These are phyloP conservation scores for Psilocybe tampanensis DNA, from an alignment of 768 basidiomycete genomes.

Conservation along the genomic window DNA sequence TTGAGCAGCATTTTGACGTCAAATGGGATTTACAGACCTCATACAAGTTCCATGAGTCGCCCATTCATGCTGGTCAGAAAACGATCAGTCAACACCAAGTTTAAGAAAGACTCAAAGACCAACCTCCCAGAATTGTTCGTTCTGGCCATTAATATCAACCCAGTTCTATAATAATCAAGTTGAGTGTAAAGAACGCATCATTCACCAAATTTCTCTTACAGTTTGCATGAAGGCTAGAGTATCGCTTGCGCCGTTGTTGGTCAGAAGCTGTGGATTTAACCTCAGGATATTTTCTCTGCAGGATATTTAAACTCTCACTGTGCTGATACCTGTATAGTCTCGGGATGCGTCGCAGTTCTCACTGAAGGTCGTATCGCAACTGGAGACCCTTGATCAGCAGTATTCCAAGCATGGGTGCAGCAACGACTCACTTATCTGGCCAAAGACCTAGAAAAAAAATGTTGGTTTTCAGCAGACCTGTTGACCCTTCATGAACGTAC, in stretches of 20 bases:
- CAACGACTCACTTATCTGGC: slow-evolving; percentile 60
- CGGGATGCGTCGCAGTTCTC: slow-evolving; percentile 41
- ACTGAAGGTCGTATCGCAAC: slow-evolving; percentile 51
- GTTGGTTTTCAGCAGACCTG: not conserved
- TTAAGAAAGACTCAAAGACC: slow-evolving; percentile 13
- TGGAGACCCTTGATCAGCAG: slow-evolving; percentile 27
- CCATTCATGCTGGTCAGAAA: slow-evolving; percentile 65
- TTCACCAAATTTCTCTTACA: slow-evolving; percentile 19
- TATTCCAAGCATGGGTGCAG: not conserved
- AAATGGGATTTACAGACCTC: slow-evolving; percentile 35
- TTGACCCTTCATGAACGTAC: slow-evolving; percentile 33
- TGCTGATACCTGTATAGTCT: slow-evolving; percentile 33
- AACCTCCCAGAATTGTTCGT: slow-evolving; percentile 73
- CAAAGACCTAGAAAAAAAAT: slow-evolving; percentile 49
- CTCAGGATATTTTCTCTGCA: slow-evolving; percentile 3
- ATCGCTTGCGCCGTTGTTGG: slow-evolving; percentile 55
- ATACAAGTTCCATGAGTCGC: slow-evolving; percentile 63
- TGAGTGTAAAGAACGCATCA: not conserved
- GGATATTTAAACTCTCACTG: slow-evolving; percentile 22
- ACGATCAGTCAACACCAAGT: not conserved
- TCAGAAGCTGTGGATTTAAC: slow-evolving; percentile 46
- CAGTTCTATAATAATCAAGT: slow-evolving; percentile 45
- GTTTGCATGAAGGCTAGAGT: slow-evolving; percentile 62
- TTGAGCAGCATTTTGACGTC: not conserved
- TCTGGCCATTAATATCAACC: slow-evolving; percentile 60